These are phyloP conservation scores for Heliosperma pusillum DNA, from an alignment of 148 eudicot species.

Conservation along the genomic window DNA sequence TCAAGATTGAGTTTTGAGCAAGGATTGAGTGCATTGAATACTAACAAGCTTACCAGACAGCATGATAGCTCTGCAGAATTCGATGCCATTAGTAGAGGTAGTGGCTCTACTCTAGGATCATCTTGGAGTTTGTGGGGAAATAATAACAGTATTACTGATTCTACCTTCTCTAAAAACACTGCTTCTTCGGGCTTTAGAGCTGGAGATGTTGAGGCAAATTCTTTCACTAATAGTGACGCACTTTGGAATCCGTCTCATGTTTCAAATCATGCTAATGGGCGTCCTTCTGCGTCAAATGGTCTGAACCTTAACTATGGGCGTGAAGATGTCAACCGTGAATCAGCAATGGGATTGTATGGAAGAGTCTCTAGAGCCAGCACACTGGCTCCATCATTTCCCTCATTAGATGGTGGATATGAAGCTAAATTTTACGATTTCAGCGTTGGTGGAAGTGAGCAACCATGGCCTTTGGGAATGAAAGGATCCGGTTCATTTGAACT, in stretches of 20 bases:
- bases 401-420: constrained; percentile 42
- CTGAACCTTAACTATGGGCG: constrained; percentile 38
- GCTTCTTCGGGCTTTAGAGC: constrained; percentile 44
- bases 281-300: constrained; percentile 30
- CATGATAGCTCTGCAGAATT: constrained; percentile 44
- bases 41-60: constrained; percentile 46
- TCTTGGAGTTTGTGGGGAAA: constrained; percentile 69
- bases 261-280: constrained; percentile 44
- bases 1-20: constrained; percentile 53
- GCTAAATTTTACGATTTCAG: constrained; percentile 44
- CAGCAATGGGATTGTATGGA: constrained; percentile 36
- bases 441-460: constrained; percentile 50
- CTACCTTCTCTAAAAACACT: constrained; percentile 38
- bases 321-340: constrained; percentile 36
- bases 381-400: constrained; percentile 38
- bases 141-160: constrained; percentile 44
- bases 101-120: constrained; percentile 44
- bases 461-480: constrained; percentile 70
- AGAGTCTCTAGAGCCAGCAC: constrained; percentile 39
- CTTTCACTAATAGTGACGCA: constrained; percentile 48
- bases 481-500: constrained; percentile 56
- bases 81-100: constrained; percentile 48
- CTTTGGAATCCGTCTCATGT: constrained; percentile 67
- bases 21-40: constrained; percentile 39
- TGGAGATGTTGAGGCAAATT: constrained; percentile 35